Percentiles rank a stretch among this genome's conserved stretches.
Evolutionary conservation across 306 rosid species (phyloP).

Genomic region (Lathyrus aphaca): DNA sequence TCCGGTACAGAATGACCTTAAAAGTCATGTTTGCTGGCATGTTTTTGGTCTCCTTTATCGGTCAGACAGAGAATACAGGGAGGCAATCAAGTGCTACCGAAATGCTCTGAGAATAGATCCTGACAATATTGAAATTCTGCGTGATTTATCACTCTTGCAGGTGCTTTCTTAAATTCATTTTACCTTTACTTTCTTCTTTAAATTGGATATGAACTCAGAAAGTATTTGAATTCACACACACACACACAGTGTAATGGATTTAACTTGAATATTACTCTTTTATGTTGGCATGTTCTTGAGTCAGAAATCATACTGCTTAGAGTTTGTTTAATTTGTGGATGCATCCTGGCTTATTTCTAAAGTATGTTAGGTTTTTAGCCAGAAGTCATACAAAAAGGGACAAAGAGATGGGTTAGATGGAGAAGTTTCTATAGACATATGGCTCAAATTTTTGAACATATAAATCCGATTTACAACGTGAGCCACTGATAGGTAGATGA

Average conservation of each 20-base stretch:
- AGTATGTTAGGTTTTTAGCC: conserved; percentile 5
- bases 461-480: not conserved
- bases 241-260: not conserved
- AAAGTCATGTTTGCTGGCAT: conserved; percentile 99
- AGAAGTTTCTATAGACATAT: conserved; percentile 17
- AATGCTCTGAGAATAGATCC: conserved; percentile 94
- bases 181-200: conserved; percentile 30
- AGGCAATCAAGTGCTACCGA: conserved; percentile 94
- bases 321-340: conserved; percentile 2
- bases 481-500: not conserved
- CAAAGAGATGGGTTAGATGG: conserved; percentile 3
- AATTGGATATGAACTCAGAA: conserved; percentile 18
- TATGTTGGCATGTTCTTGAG: conserved; percentile 5
- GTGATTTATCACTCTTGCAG: conserved; percentile 90
- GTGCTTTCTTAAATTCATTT: conserved; percentile 42
- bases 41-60: conserved; percentile 96
- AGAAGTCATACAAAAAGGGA: conserved; percentile 5
- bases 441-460: not conserved
- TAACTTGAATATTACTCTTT: conserved; percentile 3
- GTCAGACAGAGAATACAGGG: conserved; percentile 96
- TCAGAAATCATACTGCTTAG: conserved; percentile 1
- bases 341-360: not conserved
- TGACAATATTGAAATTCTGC: conserved; percentile 90
- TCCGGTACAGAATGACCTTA: conserved; percentile 85
- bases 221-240: not conserved